Conservation (phyloP, 2,329 filamentous ascomycete species). For the Stachybotrys chartarum region DNA sequence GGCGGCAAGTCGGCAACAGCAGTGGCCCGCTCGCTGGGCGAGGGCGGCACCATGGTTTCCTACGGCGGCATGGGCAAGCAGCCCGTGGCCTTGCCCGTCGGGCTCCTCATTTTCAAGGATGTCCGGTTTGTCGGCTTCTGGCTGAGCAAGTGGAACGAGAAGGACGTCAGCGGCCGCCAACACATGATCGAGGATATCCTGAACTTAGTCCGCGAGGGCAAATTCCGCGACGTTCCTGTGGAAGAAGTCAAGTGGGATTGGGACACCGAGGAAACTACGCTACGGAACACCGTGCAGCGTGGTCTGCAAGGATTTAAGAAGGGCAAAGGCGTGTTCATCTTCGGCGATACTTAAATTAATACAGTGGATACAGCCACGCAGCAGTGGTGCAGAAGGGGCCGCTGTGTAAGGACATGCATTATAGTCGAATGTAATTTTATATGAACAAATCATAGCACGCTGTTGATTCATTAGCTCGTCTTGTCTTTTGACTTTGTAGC, state of each 20-base stretch:
- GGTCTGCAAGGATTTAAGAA: conserved; percentile 77
- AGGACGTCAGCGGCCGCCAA: conserved; percentile 64
- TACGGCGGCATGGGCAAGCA: conserved; percentile 95
- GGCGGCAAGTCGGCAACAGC: conserved; percentile 78
- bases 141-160: conserved; percentile 83
- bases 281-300: conserved; percentile 71
- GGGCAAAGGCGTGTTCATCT: conserved; percentile 88
- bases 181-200: conserved; percentile 81
- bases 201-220: conserved; percentile 62
- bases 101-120: conserved; percentile 88
- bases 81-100: conserved; percentile 73
- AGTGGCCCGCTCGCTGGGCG: conserved; percentile 66
- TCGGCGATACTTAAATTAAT: conserved; percentile 46
- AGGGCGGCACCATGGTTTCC: conserved; percentile 72
- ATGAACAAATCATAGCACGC: neutral
- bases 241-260: conserved; percentile 76
- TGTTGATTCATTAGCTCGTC: neutral
- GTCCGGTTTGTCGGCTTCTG: conserved; percentile 88
- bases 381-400: neutral
- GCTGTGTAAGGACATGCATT: neutral
- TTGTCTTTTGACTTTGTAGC: neutral
- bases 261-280: conserved; percentile 62
- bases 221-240: conserved; percentile 79
- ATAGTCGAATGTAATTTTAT: neutral
- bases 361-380: neutral